Percentiles rank a stretch among this genome's conserved stretches.
These are phyloP conservation scores for Ogataea trehaloabstinens DNA, from an alignment of 805 yeast species.

Conservation along the genomic window DNA sequence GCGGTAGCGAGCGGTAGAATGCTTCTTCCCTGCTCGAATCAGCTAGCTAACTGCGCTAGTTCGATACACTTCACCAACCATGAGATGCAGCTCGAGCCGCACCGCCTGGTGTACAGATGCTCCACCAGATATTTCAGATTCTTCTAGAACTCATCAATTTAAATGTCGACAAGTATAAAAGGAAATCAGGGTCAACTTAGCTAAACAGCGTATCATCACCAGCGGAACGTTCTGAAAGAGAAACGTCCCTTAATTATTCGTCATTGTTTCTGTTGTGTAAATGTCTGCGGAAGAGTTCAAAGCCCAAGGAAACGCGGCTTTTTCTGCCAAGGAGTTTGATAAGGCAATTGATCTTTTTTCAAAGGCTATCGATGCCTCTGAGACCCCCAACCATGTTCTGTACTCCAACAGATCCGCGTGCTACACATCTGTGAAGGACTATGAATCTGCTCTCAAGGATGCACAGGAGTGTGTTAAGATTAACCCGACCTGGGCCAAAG, in stretches of 20 bases:
- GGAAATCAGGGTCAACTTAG: no score
- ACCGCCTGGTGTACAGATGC: no score
- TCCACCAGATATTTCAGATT: no score
- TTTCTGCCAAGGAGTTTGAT: slow-evolving; percentile 79
- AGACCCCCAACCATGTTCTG: slow-evolving; percentile 85
- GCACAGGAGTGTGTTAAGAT: slow-evolving; percentile 81
- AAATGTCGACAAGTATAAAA: neutral
- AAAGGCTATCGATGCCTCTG: slow-evolving; percentile 82
- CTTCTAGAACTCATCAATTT: slow-evolving; percentile 11
- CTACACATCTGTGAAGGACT: slow-evolving; percentile 76
- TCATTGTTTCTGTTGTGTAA: no score
- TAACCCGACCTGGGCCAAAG: slow-evolving; percentile 91
- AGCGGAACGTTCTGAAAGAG: no score
- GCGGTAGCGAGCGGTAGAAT: no score
- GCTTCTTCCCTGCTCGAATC: no score
- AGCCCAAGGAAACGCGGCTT: slow-evolving; percentile 91
- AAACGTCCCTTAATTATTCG: no score
- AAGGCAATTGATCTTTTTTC: slow-evolving; percentile 80
- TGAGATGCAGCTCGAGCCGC: no score
- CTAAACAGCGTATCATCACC: no score
- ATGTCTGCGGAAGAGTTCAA: slow-evolving; percentile 76
- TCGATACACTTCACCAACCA: no score
- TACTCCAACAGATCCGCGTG: slow-evolving; percentile 94
- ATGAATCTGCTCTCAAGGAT: slow-evolving; percentile 72
- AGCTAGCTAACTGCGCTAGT: no score